Evolutionary conservation across 208 protist genomes (phyloP).

Genomic region (Crithidia expoeki): DNA sequence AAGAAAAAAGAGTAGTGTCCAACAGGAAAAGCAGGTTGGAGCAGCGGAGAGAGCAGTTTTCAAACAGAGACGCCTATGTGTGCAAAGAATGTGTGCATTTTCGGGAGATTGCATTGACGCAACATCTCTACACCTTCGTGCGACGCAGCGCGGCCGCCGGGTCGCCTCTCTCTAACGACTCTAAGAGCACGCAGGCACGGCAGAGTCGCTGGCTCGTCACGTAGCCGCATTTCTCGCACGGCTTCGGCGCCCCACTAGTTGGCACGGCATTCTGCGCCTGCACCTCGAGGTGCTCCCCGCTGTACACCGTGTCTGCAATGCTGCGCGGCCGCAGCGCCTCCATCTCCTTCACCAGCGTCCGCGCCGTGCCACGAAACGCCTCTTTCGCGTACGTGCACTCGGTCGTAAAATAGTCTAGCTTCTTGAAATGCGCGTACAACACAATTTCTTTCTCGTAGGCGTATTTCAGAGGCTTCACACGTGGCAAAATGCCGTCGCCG

Average conservation of each 20-base stretch:
- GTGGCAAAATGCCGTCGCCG: constrained; percentile 68
- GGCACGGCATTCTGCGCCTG: constrained; percentile 49
- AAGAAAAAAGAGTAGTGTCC: not conserved
- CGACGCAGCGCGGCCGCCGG: constrained; percentile 47
- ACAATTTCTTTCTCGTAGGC: constrained; percentile 99
- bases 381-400: constrained; percentile 97
- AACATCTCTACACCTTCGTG: constrained; percentile 17
- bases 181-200: constrained; percentile 94
- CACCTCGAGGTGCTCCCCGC: constrained; percentile 82
- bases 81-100: constrained; percentile 6
- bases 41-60: not conserved
- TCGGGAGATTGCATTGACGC: no score
- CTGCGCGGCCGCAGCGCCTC: constrained; percentile 89
- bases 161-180: constrained; percentile 79
- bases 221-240: constrained; percentile 91
- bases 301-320: constrained; percentile 94
- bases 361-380: constrained; percentile 95
- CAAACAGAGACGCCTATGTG: no score
- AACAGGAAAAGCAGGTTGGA: not conserved
- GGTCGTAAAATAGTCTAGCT: constrained; percentile 98
- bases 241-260: constrained; percentile 44
- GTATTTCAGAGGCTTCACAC: constrained; percentile 98
- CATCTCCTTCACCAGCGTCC: constrained; percentile 95
- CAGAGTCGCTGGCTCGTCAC: constrained; percentile 93
- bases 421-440: constrained; percentile 97